Evolutionary conservation across 352 stramenopile species (phyloP), one percentile per base, ranked within the genome.

Genomic region (Phytophthora sojae): DNA sequence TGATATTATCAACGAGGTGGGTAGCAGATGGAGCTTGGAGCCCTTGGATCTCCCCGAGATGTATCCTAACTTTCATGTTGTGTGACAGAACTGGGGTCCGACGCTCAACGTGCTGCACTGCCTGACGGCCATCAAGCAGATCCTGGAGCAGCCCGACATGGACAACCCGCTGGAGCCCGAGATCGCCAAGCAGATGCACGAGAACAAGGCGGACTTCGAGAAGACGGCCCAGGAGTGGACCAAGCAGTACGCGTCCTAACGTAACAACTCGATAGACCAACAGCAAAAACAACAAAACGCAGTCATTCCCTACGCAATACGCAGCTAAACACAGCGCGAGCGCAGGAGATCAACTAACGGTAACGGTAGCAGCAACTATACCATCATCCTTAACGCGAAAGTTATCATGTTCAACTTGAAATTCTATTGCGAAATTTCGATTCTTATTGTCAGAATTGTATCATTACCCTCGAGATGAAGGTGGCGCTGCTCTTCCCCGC

Each of bases 161-260:
- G 96, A 99, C 88, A 98, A 98, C 88, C 97, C 97, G 23, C 78
- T 99, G 47, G 97, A 99, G 77, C 90, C 95, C 4, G 93, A 98
- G 35, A 98, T 99, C 82, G 97, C 96, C 19, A 94, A 96, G 76
- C 88, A 97, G 67, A 82, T 99, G 32, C 80, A 94, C 64, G 95
- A 97, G 61, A 97, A 98, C 76, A 95, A 93, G 58, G 89, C 92
- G 21, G 90, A 91, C 49, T 99, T 99, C 83, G 82, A 96, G 67
- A 94, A 97, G 69, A 97, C 82, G 30, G 97, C 97, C 23, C 90
- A 94, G 70, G 97, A 99, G 44, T 96, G 91, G 90, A 97, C 89
- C 35, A 95, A 93, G 79, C 88, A 96, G 70, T 97, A 96, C 75
- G 90, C 90, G 23, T 95, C 86, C 59, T 97, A 93, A 79, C 25